Conservation (phyloP, 345 rosid genomes). For the Hypericum perforatum region DNA sequence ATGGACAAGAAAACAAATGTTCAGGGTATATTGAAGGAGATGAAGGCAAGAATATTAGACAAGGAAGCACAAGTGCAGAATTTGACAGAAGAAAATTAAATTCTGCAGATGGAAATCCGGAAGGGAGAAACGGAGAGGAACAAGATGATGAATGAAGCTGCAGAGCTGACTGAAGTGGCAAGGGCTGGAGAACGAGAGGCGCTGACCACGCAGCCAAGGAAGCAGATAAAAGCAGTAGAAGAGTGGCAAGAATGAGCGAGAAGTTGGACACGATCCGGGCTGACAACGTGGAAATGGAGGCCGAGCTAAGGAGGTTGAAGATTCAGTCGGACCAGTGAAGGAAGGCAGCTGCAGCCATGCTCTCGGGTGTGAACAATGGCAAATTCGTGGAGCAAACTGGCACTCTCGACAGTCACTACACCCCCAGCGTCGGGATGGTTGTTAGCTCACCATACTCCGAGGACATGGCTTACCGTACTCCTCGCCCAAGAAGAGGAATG, state of each 20-base stretch:
- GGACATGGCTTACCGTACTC: constrained; percentile 70
- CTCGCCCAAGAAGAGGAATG: constrained; percentile 83
- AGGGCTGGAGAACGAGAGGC: constrained; percentile 57
- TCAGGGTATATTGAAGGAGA: constrained; percentile 32
- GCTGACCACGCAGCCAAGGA: constrained; percentile 44
- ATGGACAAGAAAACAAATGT: not conserved
- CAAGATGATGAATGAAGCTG: constrained; percentile 33
- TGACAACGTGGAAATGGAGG: constrained; percentile 65
- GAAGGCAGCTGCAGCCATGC: constrained; percentile 91
- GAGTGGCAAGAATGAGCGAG: constrained; percentile 48
- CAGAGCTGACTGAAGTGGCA: constrained; percentile 34
- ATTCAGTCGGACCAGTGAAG: constrained; percentile 98
- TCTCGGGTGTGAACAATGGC: constrained; percentile 59
- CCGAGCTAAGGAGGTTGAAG: constrained; percentile 77
- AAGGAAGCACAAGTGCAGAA: constrained; percentile 45
- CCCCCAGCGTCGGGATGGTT: constrained; percentile 23
- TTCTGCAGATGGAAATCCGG: constrained; percentile 41
- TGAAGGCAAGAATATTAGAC: constrained; percentile 38
- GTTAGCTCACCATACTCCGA: constrained; percentile 62
- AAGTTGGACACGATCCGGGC: constrained; percentile 69
- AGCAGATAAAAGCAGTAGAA: constrained; percentile 60
- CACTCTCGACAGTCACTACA: constrained; percentile 48
- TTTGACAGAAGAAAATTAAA: constrained; percentile 40
- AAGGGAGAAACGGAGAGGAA: constrained; percentile 39
- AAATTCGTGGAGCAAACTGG: constrained; percentile 50